phyloP scores from a whole-genome alignment of 306 rosid genomes.

The Chamaecrista fasciculata region DNA sequence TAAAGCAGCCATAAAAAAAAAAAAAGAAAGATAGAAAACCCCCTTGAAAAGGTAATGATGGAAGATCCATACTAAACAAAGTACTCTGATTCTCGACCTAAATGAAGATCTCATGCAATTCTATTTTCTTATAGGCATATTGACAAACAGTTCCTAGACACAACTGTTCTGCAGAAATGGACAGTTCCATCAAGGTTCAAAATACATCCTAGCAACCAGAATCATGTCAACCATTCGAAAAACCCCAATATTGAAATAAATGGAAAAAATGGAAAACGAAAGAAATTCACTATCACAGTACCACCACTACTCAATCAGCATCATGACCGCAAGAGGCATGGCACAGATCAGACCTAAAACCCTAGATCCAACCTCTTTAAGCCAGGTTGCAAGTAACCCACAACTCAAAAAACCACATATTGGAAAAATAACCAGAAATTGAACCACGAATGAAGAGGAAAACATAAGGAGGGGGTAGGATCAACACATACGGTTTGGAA shows the following conservation, averaged over 20 bases:
- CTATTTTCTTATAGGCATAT: neutral
- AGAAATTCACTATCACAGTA: neutral
- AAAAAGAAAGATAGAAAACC: too few species aligned
- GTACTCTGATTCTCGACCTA: neutral
- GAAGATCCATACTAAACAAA: neutral
- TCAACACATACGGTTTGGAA: constrained; percentile 46
- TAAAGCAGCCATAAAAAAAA: neutral
- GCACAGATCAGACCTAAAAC: constrained; percentile 41
- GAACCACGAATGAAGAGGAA: neutral
- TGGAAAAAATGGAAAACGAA: neutral
- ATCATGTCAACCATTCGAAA: too few species aligned
- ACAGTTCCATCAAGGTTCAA: neutral
- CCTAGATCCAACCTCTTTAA: constrained; percentile 40
- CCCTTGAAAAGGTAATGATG: neutral
- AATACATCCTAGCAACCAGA: neutral
- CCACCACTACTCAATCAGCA: neutral
- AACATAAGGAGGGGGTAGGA: neutral
- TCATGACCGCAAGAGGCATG: neutral
- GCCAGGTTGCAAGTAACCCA: neutral
- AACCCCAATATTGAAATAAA: neutral
- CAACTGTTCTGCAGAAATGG: neutral
- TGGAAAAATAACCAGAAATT: neutral
- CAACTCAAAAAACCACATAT: neutral
- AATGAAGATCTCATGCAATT: neutral
- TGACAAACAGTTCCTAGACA: neutral